Percentiles rank a stretch among this genome's conserved stretches.
phyloP scores from a whole-genome alignment of 495 filamentous ascomycete genomes.

The Daldinia concentrica region DNA sequence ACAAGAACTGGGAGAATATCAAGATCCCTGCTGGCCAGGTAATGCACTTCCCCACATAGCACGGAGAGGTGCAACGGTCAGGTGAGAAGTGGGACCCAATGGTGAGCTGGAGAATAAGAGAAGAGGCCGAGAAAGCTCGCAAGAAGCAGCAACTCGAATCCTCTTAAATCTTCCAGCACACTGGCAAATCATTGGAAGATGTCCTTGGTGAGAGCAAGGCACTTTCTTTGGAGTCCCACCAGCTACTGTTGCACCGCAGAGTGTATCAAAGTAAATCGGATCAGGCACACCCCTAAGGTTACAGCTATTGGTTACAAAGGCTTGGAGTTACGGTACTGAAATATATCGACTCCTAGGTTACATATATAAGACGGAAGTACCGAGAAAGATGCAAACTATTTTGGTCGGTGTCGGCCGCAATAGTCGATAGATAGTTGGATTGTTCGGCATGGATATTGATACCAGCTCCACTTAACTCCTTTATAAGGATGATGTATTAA shows the following conservation, averaged over 20 bases:
- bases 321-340: neutral
- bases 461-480: neutral
- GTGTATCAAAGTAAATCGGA: slow-evolving; percentile 16
- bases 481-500: neutral
- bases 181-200: slow-evolving; percentile 3
- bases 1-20: slow-evolving; percentile 47
- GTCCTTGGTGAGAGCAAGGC: neutral
- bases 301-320: slow-evolving; percentile 14
- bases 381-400: neutral
- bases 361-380: neutral
- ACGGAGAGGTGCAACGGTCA: slow-evolving; percentile 38
- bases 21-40: slow-evolving; percentile 44
- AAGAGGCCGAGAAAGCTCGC: slow-evolving; percentile 38
- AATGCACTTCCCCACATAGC: slow-evolving; percentile 38
- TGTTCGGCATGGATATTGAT: neutral
- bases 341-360: neutral
- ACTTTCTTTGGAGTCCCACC: slow-evolving; percentile 14
- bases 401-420: neutral
- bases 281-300: slow-evolving; percentile 11
- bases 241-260: slow-evolving; percentile 21
- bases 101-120: slow-evolving; percentile 37
- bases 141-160: slow-evolving; percentile 34
- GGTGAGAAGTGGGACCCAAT: slow-evolving; percentile 42
- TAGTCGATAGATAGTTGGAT: neutral
- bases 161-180: slow-evolving; percentile 14